These are phyloP conservation scores for Globisporangium orthogonon DNA, from an alignment of 352 stramenopile species.

Conservation along the genomic window DNA sequence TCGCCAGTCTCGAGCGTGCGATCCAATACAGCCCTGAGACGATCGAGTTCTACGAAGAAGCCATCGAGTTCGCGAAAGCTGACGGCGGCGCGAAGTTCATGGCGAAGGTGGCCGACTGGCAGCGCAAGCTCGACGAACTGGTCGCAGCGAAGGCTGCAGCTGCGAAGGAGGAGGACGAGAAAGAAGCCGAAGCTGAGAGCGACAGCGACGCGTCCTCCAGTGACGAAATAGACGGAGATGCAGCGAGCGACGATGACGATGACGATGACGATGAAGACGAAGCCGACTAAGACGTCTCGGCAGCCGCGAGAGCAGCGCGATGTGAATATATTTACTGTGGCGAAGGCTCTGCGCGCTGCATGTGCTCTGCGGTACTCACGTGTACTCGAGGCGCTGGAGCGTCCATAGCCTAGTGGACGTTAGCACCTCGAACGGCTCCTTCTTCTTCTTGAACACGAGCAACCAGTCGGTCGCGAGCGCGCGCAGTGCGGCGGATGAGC, in stretches of 20 bases:
- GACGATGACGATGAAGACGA: constrained; percentile 1
- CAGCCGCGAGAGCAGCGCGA: background rate
- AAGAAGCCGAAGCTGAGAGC: constrained; percentile 4
- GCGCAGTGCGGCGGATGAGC: constrained; percentile 1
- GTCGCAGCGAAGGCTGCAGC: background rate
- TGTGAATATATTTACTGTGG: background rate
- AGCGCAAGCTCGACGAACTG: constrained; percentile 3
- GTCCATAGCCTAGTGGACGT: constrained; percentile 31
- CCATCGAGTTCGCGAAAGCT: constrained; percentile 32
- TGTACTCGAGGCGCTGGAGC: constrained; percentile 32
- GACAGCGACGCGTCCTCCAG: constrained; percentile 1
- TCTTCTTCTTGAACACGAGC: constrained; percentile 33
- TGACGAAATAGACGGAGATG: background rate
- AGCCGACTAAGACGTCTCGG: background rate
- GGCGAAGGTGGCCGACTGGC: constrained; percentile 15
- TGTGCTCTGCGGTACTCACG: constrained; percentile 2
- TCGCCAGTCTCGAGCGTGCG: constrained; percentile 31
- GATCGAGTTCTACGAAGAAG: constrained; percentile 42
- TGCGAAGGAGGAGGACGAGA: constrained; percentile 5
- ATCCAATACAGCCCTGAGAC: constrained; percentile 34
- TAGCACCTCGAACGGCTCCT: constrained; percentile 36
- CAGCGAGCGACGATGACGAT: constrained; percentile 1
- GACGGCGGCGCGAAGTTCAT: constrained; percentile 15
- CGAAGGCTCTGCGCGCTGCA: background rate
- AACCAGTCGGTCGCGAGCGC: constrained; percentile 30